These are phyloP conservation scores for Capniomyces stellatus DNA, from an alignment of 371 early-diverging fungal species.

Conservation along the genomic window DNA sequence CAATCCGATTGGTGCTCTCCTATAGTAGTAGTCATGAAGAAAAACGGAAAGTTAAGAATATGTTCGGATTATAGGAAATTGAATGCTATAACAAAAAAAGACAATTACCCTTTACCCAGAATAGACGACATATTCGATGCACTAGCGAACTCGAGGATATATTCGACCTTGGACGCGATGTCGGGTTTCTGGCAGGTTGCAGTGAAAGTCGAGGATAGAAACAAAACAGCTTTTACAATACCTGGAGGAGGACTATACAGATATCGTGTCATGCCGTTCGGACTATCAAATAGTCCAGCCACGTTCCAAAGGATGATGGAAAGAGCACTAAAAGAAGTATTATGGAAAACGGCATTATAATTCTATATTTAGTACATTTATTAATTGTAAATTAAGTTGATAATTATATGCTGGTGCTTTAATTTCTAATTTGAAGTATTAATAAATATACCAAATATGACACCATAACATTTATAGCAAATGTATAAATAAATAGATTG, in stretches of 20 bases:
- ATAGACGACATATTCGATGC: constrained; percentile 21
- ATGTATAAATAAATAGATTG: too few species aligned
- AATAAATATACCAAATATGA: too few species aligned
- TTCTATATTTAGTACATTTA: too few species aligned
- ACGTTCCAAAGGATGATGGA: constrained; percentile 3
- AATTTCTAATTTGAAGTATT: too few species aligned
- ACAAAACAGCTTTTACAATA: background rate
- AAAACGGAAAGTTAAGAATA: constrained; percentile 28
- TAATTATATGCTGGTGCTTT: too few species aligned
- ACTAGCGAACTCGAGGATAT: constrained; percentile 9
- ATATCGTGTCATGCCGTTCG: background rate
- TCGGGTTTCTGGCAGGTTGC: background rate
- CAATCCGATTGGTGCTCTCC: constrained; percentile 21
- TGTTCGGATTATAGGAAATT: constrained; percentile 29
- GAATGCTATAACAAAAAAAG: constrained; percentile 25
- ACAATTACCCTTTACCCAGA: constrained; percentile 17
- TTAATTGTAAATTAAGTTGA: too few species aligned
- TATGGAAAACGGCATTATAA: constrained; percentile 5
- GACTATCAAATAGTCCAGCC: constrained; percentile 4
- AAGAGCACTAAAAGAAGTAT: background rate
- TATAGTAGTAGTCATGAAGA: constrained; percentile 34
- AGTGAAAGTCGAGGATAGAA: background rate
- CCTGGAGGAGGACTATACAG: background rate
- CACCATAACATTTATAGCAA: too few species aligned
- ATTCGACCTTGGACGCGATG: constrained; percentile 14